These are phyloP conservation scores for Novymonas esmeraldas DNA, from an alignment of 208 protist genomes.

Conservation along the genomic window DNA sequence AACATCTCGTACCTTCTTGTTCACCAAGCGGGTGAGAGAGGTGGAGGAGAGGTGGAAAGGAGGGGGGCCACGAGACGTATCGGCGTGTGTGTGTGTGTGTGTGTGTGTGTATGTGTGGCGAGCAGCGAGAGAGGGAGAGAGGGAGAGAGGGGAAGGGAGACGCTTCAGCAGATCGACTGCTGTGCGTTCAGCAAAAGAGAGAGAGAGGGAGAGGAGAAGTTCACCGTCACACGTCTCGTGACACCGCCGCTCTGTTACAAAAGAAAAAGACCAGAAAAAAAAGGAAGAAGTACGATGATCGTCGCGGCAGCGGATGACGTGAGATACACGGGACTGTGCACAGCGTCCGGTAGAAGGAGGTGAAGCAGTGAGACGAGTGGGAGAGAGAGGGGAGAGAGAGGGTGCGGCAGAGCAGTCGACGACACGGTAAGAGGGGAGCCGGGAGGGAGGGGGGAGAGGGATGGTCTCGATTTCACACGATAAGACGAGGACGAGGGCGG, in stretches of 20 bases:
- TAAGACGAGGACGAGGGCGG: background rate
- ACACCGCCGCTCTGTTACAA: background rate
- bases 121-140: background rate
- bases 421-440: too few relatives aligned
- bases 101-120: too few relatives aligned
- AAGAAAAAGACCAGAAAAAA: background rate
- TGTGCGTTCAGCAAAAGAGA: background rate
- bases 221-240: background rate
- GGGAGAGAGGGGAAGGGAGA: background rate
- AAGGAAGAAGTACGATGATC: background rate
- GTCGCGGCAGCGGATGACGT: too few relatives aligned
- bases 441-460: too few relatives aligned
- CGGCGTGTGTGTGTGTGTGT: too few relatives aligned
- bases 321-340: too few relatives aligned
- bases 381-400: background rate
- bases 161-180: too few relatives aligned
- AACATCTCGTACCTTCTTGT: constrained; percentile 38
- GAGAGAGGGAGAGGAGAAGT: background rate
- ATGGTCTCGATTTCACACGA: too few relatives aligned
- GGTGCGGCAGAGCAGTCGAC: too few relatives aligned
- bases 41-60: background rate
- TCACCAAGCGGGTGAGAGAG: background rate
- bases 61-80: too few relatives aligned
- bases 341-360: background rate
- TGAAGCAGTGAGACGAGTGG: background rate